Percentiles rank a stretch among this genome's conserved stretches.
These are phyloP conservation scores for Vitis labrusca DNA, from an alignment of 164 flowering plant genomes.

Conservation along the genomic window DNA sequence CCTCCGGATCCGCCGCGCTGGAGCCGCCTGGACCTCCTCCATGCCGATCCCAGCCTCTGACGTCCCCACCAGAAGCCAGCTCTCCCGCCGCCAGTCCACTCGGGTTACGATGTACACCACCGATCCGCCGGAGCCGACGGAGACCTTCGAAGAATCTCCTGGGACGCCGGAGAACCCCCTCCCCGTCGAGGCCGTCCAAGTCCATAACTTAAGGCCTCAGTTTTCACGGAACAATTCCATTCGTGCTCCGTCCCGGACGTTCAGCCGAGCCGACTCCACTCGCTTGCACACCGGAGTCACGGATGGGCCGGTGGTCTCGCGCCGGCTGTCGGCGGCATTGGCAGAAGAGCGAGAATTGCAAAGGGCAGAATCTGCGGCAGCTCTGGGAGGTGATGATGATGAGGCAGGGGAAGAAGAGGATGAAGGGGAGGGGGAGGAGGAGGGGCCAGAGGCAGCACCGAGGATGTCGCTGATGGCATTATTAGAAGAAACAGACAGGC, in stretches of 20 bases:
- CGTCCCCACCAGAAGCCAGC: constrained; percentile 6
- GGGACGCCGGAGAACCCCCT: neutral
- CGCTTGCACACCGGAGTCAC: neutral
- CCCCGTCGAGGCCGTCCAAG: neutral
- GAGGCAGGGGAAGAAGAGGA: constrained; percentile 4
- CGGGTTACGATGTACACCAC: neutral
- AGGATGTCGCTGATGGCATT: constrained; percentile 86
- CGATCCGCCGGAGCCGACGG: neutral
- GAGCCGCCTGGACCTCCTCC: constrained; percentile 46
- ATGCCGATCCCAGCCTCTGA: constrained; percentile 29
- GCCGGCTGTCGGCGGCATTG: constrained; percentile 22
- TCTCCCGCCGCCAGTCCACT: constrained; percentile 3
- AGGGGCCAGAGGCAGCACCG: constrained; percentile 12
- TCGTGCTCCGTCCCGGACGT: neutral
- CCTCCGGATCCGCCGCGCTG: constrained; percentile 50
- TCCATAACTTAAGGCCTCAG: neutral
- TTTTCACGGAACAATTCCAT: no score
- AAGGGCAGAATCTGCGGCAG: constrained; percentile 16
- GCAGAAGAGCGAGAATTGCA: constrained; percentile 20
- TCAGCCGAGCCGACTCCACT: neutral
- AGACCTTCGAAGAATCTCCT: neutral
- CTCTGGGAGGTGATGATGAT: neutral
- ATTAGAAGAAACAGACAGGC: constrained; percentile 71
- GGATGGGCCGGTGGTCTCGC: constrained; percentile 9
- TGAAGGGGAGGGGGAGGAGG: constrained; percentile 2